Evolutionary conservation across 2,329 filamentous ascomycete species (phyloP).

Genomic region (Ambrosiella cleistominuta): DNA sequence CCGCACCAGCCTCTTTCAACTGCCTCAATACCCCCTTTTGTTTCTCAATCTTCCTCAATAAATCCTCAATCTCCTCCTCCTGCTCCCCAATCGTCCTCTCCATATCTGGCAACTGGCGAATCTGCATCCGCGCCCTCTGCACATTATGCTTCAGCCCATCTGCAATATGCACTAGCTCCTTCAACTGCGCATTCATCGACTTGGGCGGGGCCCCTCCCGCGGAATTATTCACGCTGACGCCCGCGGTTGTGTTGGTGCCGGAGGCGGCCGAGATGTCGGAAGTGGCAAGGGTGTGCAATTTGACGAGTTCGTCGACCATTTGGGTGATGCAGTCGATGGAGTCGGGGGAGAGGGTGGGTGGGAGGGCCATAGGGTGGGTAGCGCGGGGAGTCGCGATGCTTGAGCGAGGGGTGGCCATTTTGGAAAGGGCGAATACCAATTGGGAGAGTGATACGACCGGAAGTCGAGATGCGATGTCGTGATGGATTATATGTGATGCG

Average conservation of each 20-base stretch:
- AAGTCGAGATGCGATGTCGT: not conserved
- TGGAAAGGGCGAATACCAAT: not conserved
- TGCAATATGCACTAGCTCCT: slow-evolving; percentile 64
- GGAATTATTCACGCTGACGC: slow-evolving; percentile 3
- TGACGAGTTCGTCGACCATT: slow-evolving; percentile 62
- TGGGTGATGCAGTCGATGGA: slow-evolving; percentile 43
- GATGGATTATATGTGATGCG: not conserved
- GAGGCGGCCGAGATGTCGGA: not conserved
- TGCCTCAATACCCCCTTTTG: slow-evolving; percentile 42
- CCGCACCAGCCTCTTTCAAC: slow-evolving; percentile 33
- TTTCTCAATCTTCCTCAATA: slow-evolving; percentile 44
- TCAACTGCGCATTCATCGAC: slow-evolving; percentile 25
- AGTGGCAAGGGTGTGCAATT: slow-evolving; percentile 37
- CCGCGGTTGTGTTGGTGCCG: slow-evolving; percentile 16
- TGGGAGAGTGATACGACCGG: not conserved
- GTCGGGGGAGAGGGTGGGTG: slow-evolving; percentile 56
- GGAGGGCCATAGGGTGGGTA: slow-evolving; percentile 29
- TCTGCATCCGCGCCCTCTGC: slow-evolving; percentile 52
- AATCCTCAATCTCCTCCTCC: slow-evolving; percentile 47
- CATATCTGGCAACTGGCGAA: slow-evolving; percentile 53
- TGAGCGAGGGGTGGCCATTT: not conserved
- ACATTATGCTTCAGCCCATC: slow-evolving; percentile 70
- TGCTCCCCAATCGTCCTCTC: slow-evolving; percentile 49
- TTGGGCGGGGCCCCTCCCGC: not conserved
- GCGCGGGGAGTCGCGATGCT: not conserved